These are phyloP conservation scores for Przewalskia tangutica DNA, from an alignment of 257 asterid genomes.

Conservation along the genomic window DNA sequence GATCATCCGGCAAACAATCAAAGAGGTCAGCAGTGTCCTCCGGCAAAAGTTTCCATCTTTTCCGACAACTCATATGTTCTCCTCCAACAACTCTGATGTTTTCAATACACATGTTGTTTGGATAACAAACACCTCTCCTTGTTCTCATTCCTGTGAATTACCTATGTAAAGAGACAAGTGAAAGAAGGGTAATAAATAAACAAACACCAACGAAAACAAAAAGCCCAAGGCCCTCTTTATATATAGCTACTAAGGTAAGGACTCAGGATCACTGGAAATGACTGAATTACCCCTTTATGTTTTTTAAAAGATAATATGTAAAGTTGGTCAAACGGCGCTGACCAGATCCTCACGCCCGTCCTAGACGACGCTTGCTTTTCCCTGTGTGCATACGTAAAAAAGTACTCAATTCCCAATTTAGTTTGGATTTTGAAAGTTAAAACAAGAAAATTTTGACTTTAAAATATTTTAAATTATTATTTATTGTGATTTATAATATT, in stretches of 20 bases:
- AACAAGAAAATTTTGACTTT: no score
- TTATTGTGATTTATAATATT: no score
- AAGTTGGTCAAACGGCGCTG: constrained; percentile 49
- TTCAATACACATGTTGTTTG: constrained; percentile 17
- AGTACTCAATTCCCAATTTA: not conserved
- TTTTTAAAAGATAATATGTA: not conserved
- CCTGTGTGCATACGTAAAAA: not conserved
- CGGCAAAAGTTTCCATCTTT: constrained; percentile 22
- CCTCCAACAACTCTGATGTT: constrained; percentile 4
- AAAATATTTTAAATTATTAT: no score
- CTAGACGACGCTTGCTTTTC: not conserved
- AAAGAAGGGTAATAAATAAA: not conserved
- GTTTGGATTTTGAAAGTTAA: no score
- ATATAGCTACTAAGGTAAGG: not conserved
- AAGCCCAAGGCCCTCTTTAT: not conserved
- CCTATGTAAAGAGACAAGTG: not conserved
- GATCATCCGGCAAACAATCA: constrained; percentile 74
- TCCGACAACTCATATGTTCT: constrained; percentile 18
- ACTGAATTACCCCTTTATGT: constrained; percentile 22
- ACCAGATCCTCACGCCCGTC: constrained; percentile 57
- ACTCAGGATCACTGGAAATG: constrained; percentile 3
- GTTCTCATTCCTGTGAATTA: constrained; percentile 36
- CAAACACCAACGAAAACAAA: not conserved
- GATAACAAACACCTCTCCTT: constrained; percentile 44
- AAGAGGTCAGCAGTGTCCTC: constrained; percentile 31